Conservation (phyloP, 176 grass and related monocot genomes). For the Dactylis glomerata region DNA sequence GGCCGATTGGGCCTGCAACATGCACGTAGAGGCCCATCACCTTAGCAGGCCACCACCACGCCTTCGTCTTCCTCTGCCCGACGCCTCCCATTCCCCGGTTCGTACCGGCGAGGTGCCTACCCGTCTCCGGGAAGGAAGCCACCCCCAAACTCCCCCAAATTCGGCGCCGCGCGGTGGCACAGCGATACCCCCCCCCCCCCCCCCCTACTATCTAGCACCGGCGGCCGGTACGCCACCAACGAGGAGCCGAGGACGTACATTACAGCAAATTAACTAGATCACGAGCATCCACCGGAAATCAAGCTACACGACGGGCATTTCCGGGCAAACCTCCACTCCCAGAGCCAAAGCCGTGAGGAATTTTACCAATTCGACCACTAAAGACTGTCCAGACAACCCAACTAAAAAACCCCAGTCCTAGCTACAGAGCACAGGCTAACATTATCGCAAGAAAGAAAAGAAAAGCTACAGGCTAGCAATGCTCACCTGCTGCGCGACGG, state of each 20-base stretch:
- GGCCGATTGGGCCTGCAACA: not conserved
- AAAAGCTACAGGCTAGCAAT: not conserved
- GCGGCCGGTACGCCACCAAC: too few relatives aligned
- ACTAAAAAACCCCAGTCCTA: not conserved
- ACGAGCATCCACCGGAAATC: not conserved
- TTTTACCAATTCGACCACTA: not conserved
- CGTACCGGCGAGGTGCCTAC: not conserved
- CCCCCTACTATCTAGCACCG: too few relatives aligned
- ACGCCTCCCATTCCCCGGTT: not conserved
- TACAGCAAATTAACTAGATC: not conserved
- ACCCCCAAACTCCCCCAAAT: not conserved
- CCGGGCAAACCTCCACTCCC: not conserved
- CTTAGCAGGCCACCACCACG: not conserved
- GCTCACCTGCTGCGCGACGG: constrained; percentile 56
- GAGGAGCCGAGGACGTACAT: not conserved
- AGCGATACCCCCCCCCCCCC: not conserved
- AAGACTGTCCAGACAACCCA: not conserved
- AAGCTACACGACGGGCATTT: not conserved
- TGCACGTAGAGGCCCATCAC: not conserved
- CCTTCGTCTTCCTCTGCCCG: not conserved
- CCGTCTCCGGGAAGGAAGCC: not conserved
- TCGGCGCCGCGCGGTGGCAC: not conserved
- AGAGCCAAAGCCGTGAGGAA: not conserved
- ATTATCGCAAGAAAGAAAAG: not conserved
- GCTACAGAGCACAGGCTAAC: not conserved